Base-by-base conservation (phyloP, 2,329 filamentous ascomycete species). In the Paramyrothecium sp. region DNA sequence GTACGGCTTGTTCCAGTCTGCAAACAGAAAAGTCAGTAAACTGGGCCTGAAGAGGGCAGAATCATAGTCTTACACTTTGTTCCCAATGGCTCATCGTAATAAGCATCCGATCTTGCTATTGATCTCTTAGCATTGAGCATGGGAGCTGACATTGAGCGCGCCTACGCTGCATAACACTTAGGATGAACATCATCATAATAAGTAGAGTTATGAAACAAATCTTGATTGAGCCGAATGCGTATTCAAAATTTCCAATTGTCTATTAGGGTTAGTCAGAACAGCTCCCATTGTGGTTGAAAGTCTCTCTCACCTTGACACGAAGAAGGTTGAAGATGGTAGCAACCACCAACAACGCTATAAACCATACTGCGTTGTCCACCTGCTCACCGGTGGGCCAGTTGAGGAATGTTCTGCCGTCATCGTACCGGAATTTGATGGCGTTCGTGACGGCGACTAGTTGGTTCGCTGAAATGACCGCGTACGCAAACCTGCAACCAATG, bases 351-450 rank as follows among this genome's bases (percentile, higher is more conserved):
- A 75, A 74, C 7, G 74, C 60, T 1, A 67, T 62, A 48, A 75
- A 73, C 73, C 73, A 76, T 21, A 76, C 67, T 3, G 71, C 71
- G 54, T 68, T 65, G 55, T 73, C 71, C 17, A 74, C 67, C 51
- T 65, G 63, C 20, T 71, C 65, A 12, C 72, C 73, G 16, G 67
- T 63, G n/a, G 54, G 54, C 71, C 71, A 74, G 50, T 64, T 65
- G 19, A 73, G 53, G 26, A 62, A 66, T 1, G 71, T 73, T 44
- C 30, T 71, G 12, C 70, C 70, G 54, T 74, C 70, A 54, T 75
- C 68, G 53, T 75, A 75, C 7, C 65, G 65, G 54, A 75, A 75
- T 38, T 69, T 68, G 51, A 75, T 62, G 17, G 69, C 64, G 51
- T 70, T 70, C 3, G 71, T 66, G 16, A 73, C 65, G 1, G 73